Evolutionary conservation across 1,284 basidiomycete species (phyloP).

Genomic region (Microbotryum silenes-acaulis): DNA sequence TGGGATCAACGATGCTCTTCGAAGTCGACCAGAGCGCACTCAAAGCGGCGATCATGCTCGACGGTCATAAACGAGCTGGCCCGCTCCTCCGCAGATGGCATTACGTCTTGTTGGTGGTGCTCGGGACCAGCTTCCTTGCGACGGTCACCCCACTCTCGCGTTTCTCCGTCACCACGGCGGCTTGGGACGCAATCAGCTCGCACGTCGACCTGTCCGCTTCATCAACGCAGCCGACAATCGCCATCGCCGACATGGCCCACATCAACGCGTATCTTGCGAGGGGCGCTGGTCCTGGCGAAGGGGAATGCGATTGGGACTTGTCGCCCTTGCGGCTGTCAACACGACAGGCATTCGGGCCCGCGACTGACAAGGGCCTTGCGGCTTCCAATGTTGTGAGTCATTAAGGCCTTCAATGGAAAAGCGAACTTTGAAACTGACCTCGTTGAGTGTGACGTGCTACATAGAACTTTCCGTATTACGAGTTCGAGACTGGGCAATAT

Average conservation of each 20-base stretch:
- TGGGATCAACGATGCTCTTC: slow-evolving; percentile 37
- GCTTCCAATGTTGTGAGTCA: no score
- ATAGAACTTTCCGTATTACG: slow-evolving; percentile 25
- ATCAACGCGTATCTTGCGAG: slow-evolving; percentile 14
- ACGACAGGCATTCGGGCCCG: neutral
- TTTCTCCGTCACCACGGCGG: slow-evolving; percentile 18
- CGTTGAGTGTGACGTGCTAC: neutral
- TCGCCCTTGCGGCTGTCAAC: slow-evolving; percentile 10
- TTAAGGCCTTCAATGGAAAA: no score
- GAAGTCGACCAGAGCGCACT: slow-evolving; percentile 13
- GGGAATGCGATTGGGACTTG: slow-evolving; percentile 16
- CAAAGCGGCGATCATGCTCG: neutral
- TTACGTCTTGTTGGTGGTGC: slow-evolving; percentile 17
- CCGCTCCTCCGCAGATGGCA: slow-evolving; percentile 19
- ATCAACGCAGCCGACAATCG: slow-evolving; percentile 15
- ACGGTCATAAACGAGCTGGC: neutral
- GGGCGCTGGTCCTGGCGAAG: slow-evolving; percentile 1
- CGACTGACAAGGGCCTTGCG: no score
- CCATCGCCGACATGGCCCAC: slow-evolving; percentile 21
- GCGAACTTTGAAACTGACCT: neutral
- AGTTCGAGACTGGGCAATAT: slow-evolving; percentile 26
- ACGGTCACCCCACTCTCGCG: slow-evolving; percentile 13
- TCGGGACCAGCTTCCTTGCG: slow-evolving; percentile 7
- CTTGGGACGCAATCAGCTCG: slow-evolving; percentile 11
- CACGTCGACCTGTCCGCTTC: neutral